These are phyloP conservation scores for Coemansia sp. DNA, from an alignment of 192 early-diverging fungal species.

Conservation along the genomic window DNA sequence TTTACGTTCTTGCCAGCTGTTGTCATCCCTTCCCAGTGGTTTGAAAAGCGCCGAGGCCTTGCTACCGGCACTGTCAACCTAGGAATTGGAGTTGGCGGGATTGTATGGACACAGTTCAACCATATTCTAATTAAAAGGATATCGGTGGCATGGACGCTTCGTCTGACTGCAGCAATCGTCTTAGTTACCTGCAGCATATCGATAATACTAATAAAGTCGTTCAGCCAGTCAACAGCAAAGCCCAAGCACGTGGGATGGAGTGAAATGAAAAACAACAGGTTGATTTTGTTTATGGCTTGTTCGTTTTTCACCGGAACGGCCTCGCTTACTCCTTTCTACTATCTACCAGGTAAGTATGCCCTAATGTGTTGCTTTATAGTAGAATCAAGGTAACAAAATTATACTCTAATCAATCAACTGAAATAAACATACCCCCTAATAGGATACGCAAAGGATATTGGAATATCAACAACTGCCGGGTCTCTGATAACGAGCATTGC, in stretches of 20 bases:
- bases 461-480: constrained; percentile 30
- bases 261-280: constrained; percentile 24
- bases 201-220: constrained; percentile 43
- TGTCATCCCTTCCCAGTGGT: constrained; percentile 59
- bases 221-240: constrained; percentile 6
- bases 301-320: constrained; percentile 45
- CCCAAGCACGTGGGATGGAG: constrained; percentile 15
- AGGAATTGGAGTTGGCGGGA: constrained; percentile 73
- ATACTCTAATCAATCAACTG: too few relatives aligned
- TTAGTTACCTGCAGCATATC: constrained; percentile 28
- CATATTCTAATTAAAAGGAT: constrained; percentile 57
- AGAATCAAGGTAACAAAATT: not conserved
- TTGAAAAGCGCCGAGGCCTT: constrained; percentile 57
- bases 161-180: constrained; percentile 58
- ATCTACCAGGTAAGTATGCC: constrained; percentile 47
- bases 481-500: constrained; percentile 45
- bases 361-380: not conserved
- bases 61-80: constrained; percentile 61
- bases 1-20: constrained; percentile 54
- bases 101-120: constrained; percentile 63
- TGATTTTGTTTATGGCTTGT: constrained; percentile 27
- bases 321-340: constrained; percentile 52
- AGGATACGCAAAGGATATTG: constrained; percentile 45
- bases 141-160: constrained; percentile 63
- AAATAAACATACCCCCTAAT: not conserved